Percentiles rank a stretch among this genome's conserved stretches.
Evolutionary conservation across 2,329 filamentous ascomycete genomes (phyloP).

Genomic region (Zasmidium angulare): DNA sequence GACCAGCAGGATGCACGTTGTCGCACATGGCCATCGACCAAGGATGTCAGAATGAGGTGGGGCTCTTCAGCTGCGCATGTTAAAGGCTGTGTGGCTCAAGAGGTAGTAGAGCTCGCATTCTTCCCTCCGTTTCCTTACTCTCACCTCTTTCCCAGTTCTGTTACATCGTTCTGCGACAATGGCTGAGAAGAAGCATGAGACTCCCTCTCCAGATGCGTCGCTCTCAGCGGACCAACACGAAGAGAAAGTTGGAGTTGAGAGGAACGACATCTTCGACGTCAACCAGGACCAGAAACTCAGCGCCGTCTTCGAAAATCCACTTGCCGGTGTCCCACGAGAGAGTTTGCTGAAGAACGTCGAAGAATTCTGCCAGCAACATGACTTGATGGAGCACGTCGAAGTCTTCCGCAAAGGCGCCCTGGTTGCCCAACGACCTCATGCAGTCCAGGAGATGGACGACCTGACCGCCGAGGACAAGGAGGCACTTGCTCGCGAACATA

Average conservation of each 20-base stretch:
- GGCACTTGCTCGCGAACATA: background rate
- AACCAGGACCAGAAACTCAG: background rate
- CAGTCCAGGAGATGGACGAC: constrained; percentile 1
- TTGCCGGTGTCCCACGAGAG: background rate
- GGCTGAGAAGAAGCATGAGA: background rate
- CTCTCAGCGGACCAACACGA: background rate
- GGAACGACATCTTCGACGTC: background rate
- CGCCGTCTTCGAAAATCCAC: constrained; percentile 1
- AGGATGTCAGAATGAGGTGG: background rate
- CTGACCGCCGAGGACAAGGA: background rate
- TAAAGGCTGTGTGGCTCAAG: background rate
- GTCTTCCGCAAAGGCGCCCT: background rate
- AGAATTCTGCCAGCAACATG: constrained; percentile 2
- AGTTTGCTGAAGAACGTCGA: background rate
- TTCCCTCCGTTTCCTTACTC: background rate
- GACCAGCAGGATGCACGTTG: background rate
- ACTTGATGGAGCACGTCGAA: background rate
- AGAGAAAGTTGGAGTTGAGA: background rate
- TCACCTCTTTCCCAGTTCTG: background rate
- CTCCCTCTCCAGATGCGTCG: background rate
- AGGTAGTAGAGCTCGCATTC: background rate
- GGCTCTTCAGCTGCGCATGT: background rate
- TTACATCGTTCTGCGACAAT: background rate
- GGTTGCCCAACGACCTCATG: background rate
- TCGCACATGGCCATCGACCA: background rate